Evolutionary conservation across 2,329 filamentous ascomycete species (phyloP).

Genomic region (Metarhizium rileyi): DNA sequence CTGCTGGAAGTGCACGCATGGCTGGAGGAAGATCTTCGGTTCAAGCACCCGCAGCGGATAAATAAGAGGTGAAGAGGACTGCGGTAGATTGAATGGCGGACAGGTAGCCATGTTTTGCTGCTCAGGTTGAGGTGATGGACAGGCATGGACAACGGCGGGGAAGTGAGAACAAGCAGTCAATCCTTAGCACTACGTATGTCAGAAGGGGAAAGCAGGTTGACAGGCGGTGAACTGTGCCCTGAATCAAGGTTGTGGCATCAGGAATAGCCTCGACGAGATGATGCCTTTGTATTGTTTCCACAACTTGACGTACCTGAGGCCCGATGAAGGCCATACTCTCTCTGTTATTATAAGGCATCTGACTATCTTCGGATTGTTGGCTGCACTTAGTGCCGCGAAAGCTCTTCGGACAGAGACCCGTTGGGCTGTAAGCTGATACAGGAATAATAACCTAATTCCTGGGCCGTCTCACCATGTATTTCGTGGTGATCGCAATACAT

Average conservation of each 20-base stretch:
- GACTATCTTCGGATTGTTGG: no score
- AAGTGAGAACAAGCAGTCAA: not conserved
- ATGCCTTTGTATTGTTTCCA: no score
- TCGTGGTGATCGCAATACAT: no score
- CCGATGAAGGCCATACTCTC: no score
- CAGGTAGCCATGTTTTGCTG: not conserved
- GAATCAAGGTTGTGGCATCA: not conserved
- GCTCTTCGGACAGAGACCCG: no score
- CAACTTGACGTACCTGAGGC: no score
- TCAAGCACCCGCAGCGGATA: not conserved
- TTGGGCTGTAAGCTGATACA: no score
- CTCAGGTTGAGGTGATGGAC: no score
- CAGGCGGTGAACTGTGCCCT: not conserved
- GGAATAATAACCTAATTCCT: no score
- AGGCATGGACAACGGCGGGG: not conserved
- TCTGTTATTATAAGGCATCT: not conserved
- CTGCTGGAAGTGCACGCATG: not conserved
- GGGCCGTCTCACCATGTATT: no score
- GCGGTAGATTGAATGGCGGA: not conserved
- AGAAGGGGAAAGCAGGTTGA: not conserved
- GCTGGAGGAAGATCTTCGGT: not conserved
- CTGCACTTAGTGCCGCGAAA: no score
- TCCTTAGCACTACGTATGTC: not conserved
- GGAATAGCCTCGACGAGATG: no score
- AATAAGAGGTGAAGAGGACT: not conserved